Percentiles rank a stretch among this genome's conserved stretches.
Evolutionary conservation across 495 filamentous ascomycete genomes (phyloP).

Genomic region (Neurospora sp.): DNA sequence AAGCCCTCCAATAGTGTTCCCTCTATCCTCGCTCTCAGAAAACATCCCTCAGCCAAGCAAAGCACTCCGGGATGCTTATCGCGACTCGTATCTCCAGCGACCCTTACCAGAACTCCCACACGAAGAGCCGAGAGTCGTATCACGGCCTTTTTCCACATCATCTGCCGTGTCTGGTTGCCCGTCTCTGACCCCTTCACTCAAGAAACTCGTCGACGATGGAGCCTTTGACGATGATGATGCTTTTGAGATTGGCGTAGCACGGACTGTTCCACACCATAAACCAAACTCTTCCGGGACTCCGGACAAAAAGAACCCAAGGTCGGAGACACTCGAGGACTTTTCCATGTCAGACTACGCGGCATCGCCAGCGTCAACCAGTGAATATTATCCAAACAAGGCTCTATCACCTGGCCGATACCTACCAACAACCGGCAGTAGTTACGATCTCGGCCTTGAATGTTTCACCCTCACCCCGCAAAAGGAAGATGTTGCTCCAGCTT

Average conservation of each 20-base stretch:
- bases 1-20: conserved; percentile 20
- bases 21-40: not conserved
- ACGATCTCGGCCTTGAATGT: conserved; percentile 21
- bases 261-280: conserved; percentile 2
- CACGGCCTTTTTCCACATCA: conserved; percentile 11
- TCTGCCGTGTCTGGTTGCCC: conserved; percentile 11
- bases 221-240: conserved; percentile 26
- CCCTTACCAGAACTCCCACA: conserved; percentile 34
- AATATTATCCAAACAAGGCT: conserved; percentile 8
- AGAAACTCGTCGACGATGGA: conserved; percentile 27
- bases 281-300: not conserved
- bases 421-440: conserved; percentile 26
- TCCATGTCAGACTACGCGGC: conserved; percentile 27
- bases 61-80: conserved; percentile 10
- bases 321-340: conserved; percentile 6
- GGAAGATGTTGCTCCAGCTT: not conserved
- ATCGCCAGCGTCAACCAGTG: conserved; percentile 18
- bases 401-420: conserved; percentile 23
- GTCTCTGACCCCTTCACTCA: conserved; percentile 34
- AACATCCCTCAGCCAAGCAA: conserved; percentile 15
- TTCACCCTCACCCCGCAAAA: conserved; percentile 17
- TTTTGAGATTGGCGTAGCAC: conserved; percentile 23
- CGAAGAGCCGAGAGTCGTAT: conserved; percentile 1
- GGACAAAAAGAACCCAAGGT: not conserved
- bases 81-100: conserved; percentile 23